Percentiles rank a stretch among this genome's conserved stretches.
phyloP scores from a whole-genome alignment of 169 alveolate species.

The Plasmodium malariae region DNA sequence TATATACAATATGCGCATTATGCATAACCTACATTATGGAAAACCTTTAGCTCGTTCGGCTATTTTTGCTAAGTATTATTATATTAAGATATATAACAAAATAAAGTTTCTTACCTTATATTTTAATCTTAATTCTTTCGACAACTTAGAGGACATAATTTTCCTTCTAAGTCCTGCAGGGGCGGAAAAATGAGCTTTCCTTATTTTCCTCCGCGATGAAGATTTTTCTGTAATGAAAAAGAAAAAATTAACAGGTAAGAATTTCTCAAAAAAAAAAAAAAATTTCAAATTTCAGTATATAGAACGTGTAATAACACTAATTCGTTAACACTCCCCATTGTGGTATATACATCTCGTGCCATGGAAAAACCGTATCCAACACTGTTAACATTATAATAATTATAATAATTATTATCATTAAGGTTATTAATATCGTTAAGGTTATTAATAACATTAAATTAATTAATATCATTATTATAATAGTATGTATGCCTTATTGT shows the following conservation, averaged over 20 bases:
- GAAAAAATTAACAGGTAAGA: not conserved
- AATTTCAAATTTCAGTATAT: not conserved
- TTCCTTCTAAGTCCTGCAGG: slow-evolving; percentile 97
- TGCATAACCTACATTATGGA: not conserved
- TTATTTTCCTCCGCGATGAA: slow-evolving; percentile 94
- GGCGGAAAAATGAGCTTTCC: slow-evolving; percentile 99
- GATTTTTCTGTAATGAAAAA: slow-evolving; percentile 83
- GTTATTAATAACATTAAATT: too few species aligned
- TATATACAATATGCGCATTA: not conserved
- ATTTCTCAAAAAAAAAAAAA: not conserved
- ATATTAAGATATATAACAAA: not conserved
- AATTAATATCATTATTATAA: too few species aligned
- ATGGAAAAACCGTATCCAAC: too few species aligned
- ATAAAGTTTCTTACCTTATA: slow-evolving; percentile 90
- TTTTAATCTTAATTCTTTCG: slow-evolving; percentile 96
- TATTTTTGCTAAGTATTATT: too few species aligned
- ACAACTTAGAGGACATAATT: slow-evolving; percentile 97
- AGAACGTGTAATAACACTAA: too few species aligned
- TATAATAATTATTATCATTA: too few species aligned
- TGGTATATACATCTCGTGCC: too few species aligned
- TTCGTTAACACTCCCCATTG: too few species aligned
- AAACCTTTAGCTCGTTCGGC: not conserved
- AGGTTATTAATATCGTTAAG: too few species aligned
- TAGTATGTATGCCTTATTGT: not conserved
- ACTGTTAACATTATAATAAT: too few species aligned